Evolutionary conservation across 2,329 filamentous ascomycete genomes (phyloP).

Genomic region (Tolypocladium tropicale): DNA sequence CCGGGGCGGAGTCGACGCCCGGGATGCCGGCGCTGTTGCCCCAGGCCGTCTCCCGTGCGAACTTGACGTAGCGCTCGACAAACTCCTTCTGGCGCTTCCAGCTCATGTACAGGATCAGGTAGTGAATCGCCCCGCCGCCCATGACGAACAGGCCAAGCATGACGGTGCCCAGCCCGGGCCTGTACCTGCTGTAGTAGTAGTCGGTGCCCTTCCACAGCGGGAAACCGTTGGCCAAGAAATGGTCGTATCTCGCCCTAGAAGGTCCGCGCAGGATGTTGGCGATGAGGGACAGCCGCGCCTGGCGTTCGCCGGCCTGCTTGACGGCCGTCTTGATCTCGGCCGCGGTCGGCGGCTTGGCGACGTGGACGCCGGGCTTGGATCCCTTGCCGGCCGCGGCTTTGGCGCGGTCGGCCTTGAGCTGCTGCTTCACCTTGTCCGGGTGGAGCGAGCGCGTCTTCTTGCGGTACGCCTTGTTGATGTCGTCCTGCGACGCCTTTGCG

Average conservation of each 20-base stretch:
- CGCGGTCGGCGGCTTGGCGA: slow-evolving; percentile 61
- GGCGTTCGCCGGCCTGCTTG: slow-evolving; percentile 73
- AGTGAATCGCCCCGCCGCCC: slow-evolving; percentile 78
- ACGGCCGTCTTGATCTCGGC: slow-evolving; percentile 67
- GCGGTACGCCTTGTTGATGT: slow-evolving; percentile 90
- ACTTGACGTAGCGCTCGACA: slow-evolving; percentile 81
- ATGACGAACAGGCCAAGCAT: slow-evolving; percentile 72
- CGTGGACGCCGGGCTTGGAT: slow-evolving; percentile 51
- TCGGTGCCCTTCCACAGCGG: slow-evolving; percentile 94
- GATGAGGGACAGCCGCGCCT: slow-evolving; percentile 75
- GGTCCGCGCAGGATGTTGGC: slow-evolving; percentile 76
- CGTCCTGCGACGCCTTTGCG: slow-evolving; percentile 65
- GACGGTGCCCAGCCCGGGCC: slow-evolving; percentile 81
- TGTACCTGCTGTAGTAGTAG: slow-evolving; percentile 94
- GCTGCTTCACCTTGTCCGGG: slow-evolving; percentile 89
- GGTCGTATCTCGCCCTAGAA: slow-evolving; percentile 79
- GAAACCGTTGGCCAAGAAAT: slow-evolving; percentile 89
- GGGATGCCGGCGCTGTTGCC: slow-evolving; percentile 70
- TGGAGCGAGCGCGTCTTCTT: slow-evolving; percentile 76
- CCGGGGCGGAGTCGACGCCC: slow-evolving; percentile 42
- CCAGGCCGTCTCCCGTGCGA: slow-evolving; percentile 82
- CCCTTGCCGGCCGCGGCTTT: slow-evolving; percentile 36
- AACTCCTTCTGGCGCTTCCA: slow-evolving; percentile 90
- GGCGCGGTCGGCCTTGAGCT: slow-evolving; percentile 61
- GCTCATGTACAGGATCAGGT: slow-evolving; percentile 71